Base-by-base conservation (phyloP, 2,329 filamentous ascomycete species). In the Botrytis elliptica region DNA sequence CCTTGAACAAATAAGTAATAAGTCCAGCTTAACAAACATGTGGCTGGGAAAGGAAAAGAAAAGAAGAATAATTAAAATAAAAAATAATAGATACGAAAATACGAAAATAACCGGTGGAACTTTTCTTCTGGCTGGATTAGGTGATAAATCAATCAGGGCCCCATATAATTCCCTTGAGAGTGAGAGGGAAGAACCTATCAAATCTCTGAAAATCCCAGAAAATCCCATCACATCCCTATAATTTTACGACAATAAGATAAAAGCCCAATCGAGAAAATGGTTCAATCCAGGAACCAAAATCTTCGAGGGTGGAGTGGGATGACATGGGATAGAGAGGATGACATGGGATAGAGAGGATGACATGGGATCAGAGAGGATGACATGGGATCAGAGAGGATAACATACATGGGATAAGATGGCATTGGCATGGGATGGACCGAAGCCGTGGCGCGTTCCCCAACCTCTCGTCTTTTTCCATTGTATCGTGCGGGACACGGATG, bases 1-100 rank as follows among this genome's bases (percentile, higher is more conserved):
- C 49, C 49, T 6, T 5, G 42, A 40, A 33, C 63, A 66, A 55
- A 42, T 57, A 66, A 69, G 40, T 68, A 18, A 49, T 68, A 18
- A 49, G 29, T 42, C 40, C 14, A 42, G 40, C 40, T 1, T 20
- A 16, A 55, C n/a, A 10, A 72, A 72, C 71, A 52, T 72, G 71
- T 72, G 71, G 64, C 71, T 72, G 71, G 71, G 64, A 68, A 69
- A 9, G 42, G 25, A 55, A 62, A 62, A 14, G n/a, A n/a, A 14
- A 55, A 2, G 52, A n/a, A 62, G n/a, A 36, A 25, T 12, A 25
- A 49, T 49, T 14, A 40, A 40, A 40, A 29, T 40, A 40, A 10
- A 0, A 40, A 40, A 40, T 40, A 2, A 14, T 2, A 40, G 14
- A 40, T 40, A 40, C 3, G 12, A 40, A 38, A 38, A 29, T 44